Base-by-base conservation (phyloP, 768 basidiomycete genomes). In the Tylopilus rubrobrunneus region DNA sequence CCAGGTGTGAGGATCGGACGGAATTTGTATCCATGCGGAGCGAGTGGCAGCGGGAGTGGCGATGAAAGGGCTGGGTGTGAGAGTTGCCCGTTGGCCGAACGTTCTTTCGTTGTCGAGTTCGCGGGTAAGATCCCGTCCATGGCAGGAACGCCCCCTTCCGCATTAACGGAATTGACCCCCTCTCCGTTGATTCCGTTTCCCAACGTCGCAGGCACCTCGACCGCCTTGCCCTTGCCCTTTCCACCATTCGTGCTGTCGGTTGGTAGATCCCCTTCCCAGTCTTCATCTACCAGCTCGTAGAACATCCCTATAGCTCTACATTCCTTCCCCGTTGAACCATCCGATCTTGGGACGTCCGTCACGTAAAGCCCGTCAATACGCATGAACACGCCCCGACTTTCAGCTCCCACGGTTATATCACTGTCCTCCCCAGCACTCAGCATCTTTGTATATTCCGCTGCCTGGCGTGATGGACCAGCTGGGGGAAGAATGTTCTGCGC, bases 271-370 rank as follows among this genome's bases (percentile, higher is more conserved):
- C 39, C 61, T 44, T 79, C 82, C 84, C 84, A 92, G 53, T 86
- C 87, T 47, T 77, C 74, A 55, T 91, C 90, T 3, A 82, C 89
- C 31, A 92, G 74, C 67, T 92, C 90, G 57, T 85, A 92, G 48
- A 92, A 67, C 78, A 81, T 80, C 23, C 90, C 90, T 54, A 79
- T 77, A n/a, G 79, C 82, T 56, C 87, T 75, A 45, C 84, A 84
- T 65, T 89, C 85, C 62, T 72, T 76, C 33, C 71, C 77, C 31
- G 66, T 63, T 5, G 62, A 62, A 5, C 80, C 80, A 36, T 77
- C 71, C 23, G 67, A 56, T 34, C 69, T 73, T 7, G 71, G 60
- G 4, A 78, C 71, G 33, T 90, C 86, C 34, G 81, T 82, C 4
- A 87, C 72, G 58, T 83, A 85, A 33, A 92, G 68, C 5, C 79